Conservation (phyloP, 495 filamentous ascomycete species). For the Hyaloscypha variabilis region DNA sequence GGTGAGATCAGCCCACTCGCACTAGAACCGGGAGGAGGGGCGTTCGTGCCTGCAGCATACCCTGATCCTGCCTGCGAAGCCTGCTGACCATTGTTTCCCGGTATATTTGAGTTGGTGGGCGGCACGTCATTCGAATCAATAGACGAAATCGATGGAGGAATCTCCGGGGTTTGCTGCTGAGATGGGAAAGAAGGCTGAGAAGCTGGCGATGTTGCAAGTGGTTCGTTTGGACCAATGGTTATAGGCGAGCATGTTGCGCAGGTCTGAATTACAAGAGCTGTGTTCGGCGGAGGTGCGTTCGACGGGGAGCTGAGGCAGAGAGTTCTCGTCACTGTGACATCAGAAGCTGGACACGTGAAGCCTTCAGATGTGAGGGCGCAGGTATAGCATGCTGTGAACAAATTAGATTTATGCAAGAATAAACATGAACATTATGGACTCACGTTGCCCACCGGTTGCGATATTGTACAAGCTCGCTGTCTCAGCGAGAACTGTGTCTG, state of each 20-base stretch:
- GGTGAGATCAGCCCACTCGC: no score
- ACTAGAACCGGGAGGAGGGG: no score
- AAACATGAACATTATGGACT: neutral
- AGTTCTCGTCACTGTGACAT: neutral
- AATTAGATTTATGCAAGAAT: neutral
- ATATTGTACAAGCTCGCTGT: neutral
- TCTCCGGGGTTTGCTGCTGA: no score
- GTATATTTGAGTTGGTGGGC: no score
- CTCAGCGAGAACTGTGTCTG: neutral
- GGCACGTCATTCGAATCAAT: no score
- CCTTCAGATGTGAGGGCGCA: neutral
- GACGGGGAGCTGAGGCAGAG: neutral
- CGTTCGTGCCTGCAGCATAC: no score
- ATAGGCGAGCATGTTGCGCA: constrained; percentile 1
- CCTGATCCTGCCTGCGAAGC: no score
- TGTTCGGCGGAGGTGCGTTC: neutral
- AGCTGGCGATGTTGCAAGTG: no score
- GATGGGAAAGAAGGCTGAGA: no score
- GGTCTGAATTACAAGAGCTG: neutral
- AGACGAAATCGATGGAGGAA: no score
- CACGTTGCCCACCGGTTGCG: neutral
- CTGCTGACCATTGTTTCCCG: no score
- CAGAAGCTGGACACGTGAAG: neutral
- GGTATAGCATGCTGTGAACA: neutral
- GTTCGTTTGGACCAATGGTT: neutral